Evolutionary conservation across 2,329 filamentous ascomycete species (phyloP), one percentile per base, ranked within the genome.

Genomic region (Fusarium odoratissimum): DNA sequence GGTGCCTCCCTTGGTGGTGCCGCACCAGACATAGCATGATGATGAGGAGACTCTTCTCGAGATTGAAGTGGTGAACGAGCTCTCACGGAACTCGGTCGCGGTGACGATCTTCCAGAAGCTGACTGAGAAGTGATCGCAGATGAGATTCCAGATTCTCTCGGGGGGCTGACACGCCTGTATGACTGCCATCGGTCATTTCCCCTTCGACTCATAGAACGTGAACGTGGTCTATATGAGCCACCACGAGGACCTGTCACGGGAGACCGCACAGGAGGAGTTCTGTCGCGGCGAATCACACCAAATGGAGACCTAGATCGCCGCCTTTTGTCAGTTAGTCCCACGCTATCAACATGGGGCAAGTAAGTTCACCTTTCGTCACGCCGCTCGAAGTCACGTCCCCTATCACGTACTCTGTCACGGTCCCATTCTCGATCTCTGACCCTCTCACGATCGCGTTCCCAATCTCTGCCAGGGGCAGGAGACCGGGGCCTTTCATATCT

Each of bases 241-340:
- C 85, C 82, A 14, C 82, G 78, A 40, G 81, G 66, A 17, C 71
- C 78, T 31, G 75, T 57, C 12, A 77, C 75, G 25, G 80, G 77
- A 4, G 77, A 78, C 56, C 77, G 77, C 28, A 74, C 72, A 9
- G 72, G 74, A 23, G 80, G 80, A n/a, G 67, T 79, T 71, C 80
- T 79, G 12, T 81, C 80, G 30, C 80, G 83, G 33, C 81, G 84
- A 25, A 62, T 59, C 40, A 66, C 46, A 42, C 83, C 83, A 64
- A 83, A 84, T 3, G 88, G 88, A 38, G 88, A 90, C 52, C 88
- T 84, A 30, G 88, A 90, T 74, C 88, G 83, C 69, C 87, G 84
- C 79, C 86, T 88, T 60, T 71, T 70, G 38, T 67, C 49, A 69
- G 67, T 79, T 60, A 78, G 71, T 38, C 28, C 67, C 41, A 54